Base-by-base conservation (phyloP, 208 protist genomes). In the Leishmania mexicana region DNA sequence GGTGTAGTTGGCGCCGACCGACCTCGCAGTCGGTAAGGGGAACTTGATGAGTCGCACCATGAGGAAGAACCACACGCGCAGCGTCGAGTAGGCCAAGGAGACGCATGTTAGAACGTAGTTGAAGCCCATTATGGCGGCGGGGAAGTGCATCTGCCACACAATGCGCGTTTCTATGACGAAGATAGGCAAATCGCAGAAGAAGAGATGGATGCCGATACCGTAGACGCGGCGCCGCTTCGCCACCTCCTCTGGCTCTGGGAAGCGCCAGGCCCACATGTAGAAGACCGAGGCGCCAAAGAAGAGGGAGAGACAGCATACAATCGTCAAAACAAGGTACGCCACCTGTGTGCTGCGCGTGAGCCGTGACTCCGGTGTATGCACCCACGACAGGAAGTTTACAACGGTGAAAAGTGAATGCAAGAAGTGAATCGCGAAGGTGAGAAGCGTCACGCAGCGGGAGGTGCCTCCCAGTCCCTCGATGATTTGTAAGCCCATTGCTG, bases 181-280 rank as follows among this genome's bases (percentile, higher is more conserved):
- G 62, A 96, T 70, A 10, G 95, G 95, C 4, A 97, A 85, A 78
- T 97, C 95, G 78, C 86, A 94, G 68, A 97, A 93, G 42, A 96
- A 57, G 8, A 96, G 85, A 83, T 97, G 90, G 51, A 96, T 78
- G 19, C 83, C 45, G 68, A 96, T 81, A 72, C 95, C 95, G 76
- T 96, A 96, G 13, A 96, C 90, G 58, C 93, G 88, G 15, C 95
- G 90, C 51, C 93, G 87, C 85, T 94, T 94, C 57, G 95, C 93
- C 19, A 96, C 84, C 75, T 97, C 92, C 83, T 97, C 93, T 35
- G 95, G 95, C 84, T 96, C 90, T 24, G 93, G 93, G 65, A 91
- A 97, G 54, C 95, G 91, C 91, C 92, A 97, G 4, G 95, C 95
- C 93, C 95, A 97, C 95, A 96, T 96, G 88, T 97, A 97, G 74